phyloP scores from a whole-genome alignment of 495 filamentous ascomycete genomes.

The Aspergillus saccharolyticus region DNA sequence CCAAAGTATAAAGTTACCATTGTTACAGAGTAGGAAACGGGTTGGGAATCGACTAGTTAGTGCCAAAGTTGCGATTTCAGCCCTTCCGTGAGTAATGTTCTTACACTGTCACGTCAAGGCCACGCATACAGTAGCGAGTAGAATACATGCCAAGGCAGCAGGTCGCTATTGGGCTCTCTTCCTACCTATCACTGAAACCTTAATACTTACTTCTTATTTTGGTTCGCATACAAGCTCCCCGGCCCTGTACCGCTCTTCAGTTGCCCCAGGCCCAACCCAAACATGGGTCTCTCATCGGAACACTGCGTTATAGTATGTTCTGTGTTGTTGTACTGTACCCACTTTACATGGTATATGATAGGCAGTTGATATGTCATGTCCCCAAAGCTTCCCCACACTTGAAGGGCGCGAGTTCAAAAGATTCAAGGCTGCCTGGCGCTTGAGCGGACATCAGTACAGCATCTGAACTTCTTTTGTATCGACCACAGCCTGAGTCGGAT shows the following conservation, averaged over 20 bases:
- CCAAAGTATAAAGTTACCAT: conserved; percentile 6
- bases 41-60: too few species aligned
- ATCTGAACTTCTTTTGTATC: conserved; percentile 2
- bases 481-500: conserved; percentile 11
- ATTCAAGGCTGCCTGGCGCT: conserved; percentile 9
- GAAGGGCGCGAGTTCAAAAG: conserved; percentile 10
- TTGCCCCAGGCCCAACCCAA: too few species aligned
- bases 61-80: too few species aligned
- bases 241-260: too few species aligned
- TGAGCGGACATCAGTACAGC: conserved; percentile 7
- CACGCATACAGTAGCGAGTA: conserved; percentile 11
- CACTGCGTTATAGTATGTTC: too few species aligned
- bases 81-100: conserved; percentile 7
- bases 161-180: conserved; percentile 9
- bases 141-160: conserved; percentile 10
- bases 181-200: too few species aligned
- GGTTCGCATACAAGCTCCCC: too few species aligned
- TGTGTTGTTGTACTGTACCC: background rate
- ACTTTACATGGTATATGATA: too few species aligned
- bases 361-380: too few species aligned
- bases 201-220: too few species aligned
- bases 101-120: conserved; percentile 7
- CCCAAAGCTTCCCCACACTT: conserved; percentile 11
- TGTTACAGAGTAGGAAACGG: background rate
- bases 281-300: conserved; percentile 1